A percentile compares a stretch with the other conserved stretches of the same genome.
These are phyloP conservation scores for Parasarocladium wereldwijsianum DNA, from an alignment of 2,329 filamentous ascomycete species.

Conservation along the genomic window DNA sequence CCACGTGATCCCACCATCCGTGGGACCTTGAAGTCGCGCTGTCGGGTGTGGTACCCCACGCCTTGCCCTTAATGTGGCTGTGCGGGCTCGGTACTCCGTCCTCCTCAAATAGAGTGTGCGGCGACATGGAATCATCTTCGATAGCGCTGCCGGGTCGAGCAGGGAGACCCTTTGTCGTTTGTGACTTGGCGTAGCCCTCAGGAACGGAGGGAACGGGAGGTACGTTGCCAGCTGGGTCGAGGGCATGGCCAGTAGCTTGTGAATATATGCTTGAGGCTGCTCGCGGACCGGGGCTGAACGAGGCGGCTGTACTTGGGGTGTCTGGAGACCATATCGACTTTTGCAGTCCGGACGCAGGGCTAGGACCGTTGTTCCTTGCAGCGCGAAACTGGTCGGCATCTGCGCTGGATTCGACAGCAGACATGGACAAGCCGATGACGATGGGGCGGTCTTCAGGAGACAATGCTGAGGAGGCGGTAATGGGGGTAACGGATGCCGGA, in stretches of 20 bases:
- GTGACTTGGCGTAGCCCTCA: constrained; percentile 19
- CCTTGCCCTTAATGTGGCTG: constrained; percentile 23
- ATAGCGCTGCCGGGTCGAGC: constrained; percentile 14
- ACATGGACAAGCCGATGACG: constrained; percentile 54
- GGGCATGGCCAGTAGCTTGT: constrained; percentile 22
- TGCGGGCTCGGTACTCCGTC: constrained; percentile 34
- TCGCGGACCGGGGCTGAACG: constrained; percentile 23
- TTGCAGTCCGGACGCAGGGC: too few relatives aligned
- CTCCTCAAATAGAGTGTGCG: constrained; percentile 57
- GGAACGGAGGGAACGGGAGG: constrained; percentile 49
- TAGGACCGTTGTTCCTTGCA: too few relatives aligned
- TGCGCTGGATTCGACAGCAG: constrained; percentile 22
- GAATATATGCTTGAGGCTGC: constrained; percentile 48
- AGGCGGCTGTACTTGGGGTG: constrained; percentile 32
- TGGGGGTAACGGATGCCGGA: constrained; percentile 13
- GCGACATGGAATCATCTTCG: constrained; percentile 37
- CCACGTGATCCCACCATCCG: constrained; percentile 69
- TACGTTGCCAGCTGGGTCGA: constrained; percentile 17
- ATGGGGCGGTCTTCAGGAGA: constrained; percentile 59
- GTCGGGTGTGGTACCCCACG: constrained; percentile 22
- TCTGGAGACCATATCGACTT: constrained; percentile 47
- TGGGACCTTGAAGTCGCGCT: constrained; percentile 43
- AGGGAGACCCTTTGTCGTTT: constrained; percentile 21
- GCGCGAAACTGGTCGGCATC: constrained; percentile 1
- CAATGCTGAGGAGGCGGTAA: constrained; percentile 26